These are phyloP conservation scores for Smallanthus sonchifolius DNA, from an alignment of 129 eudicot genomes.

Conservation along the genomic window DNA sequence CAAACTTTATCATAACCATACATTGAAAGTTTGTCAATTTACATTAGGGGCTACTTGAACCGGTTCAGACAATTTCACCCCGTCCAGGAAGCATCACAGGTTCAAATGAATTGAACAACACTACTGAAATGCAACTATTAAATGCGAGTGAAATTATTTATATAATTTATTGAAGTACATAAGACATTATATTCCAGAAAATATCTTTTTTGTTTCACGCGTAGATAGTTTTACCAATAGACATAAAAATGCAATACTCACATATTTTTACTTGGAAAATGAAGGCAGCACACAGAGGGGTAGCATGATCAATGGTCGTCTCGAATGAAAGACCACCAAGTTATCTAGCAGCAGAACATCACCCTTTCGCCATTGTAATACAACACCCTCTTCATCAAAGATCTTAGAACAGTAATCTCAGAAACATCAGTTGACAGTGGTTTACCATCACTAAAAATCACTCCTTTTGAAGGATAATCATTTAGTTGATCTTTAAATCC, in stretches of 20 bases:
- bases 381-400: constrained; percentile 67
- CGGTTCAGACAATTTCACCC: no score
- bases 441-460: constrained; percentile 61
- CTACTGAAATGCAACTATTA: not conserved
- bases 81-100: no score
- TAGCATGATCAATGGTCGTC: constrained; percentile 48
- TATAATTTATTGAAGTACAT: not conserved
- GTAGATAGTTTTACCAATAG: not conserved
- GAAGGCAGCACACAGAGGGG: constrained; percentile 87
- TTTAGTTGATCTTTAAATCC: constrained; percentile 53
- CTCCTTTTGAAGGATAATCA: constrained; percentile 55
- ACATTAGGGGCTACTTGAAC: no score
- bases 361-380: constrained; percentile 71
- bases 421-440: constrained; percentile 47
- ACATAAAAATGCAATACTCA: not conserved
- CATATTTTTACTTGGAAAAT: constrained; percentile 54
- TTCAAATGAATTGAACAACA: no score
- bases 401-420: constrained; percentile 44
- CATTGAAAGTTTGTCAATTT: no score
- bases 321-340: constrained; percentile 69
- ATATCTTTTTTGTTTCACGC: not conserved
- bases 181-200: not conserved
- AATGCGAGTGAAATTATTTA: not conserved
- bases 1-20: no score
- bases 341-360: constrained; percentile 69